A percentile compares a stretch with the other conserved stretches of the same genome.
phyloP scores from a whole-genome alignment of 2,329 filamentous ascomycete species.

The Pochonia chlamydosporia region DNA sequence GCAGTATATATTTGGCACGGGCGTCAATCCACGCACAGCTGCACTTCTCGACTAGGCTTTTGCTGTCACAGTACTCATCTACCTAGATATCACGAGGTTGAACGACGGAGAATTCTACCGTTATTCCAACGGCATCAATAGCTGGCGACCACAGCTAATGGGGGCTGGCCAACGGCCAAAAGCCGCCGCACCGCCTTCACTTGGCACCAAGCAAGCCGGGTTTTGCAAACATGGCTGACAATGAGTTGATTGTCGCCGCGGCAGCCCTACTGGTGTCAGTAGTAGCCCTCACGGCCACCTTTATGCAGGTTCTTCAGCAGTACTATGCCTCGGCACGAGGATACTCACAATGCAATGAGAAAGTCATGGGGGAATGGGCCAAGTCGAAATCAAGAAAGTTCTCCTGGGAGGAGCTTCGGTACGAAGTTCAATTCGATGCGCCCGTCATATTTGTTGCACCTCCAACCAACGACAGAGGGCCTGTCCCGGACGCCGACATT shows the following conservation, averaged over 20 bases:
- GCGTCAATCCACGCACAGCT: too few species aligned
- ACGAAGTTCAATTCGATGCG: conserved; percentile 42
- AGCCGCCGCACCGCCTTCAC: background rate
- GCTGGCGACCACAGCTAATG: too few species aligned
- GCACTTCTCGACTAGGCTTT: too few species aligned
- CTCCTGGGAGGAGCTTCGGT: conserved; percentile 37
- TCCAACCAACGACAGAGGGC: conserved; percentile 33
- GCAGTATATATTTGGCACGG: too few species aligned
- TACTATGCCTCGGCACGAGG: conserved; percentile 45
- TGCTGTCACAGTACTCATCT: too few species aligned
- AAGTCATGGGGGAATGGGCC: conserved; percentile 43
- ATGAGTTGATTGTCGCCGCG: conserved; percentile 33
- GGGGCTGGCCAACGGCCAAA: too few species aligned
- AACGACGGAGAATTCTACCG: too few species aligned
- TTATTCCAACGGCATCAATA: too few species aligned
- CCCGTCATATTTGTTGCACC: conserved; percentile 46
- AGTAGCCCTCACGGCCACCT: conserved; percentile 38
- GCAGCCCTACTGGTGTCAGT: conserved; percentile 42
- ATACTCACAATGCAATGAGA: conserved; percentile 40
- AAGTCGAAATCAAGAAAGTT: conserved; percentile 33
- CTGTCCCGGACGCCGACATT: conserved; percentile 24
- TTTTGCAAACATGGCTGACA: conserved; percentile 1
- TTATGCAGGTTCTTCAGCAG: conserved; percentile 44
- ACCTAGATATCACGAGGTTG: too few species aligned
- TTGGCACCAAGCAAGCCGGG: background rate